phyloP scores from a whole-genome alignment of 106 monocot genomes.

The Phalaenopsis aphrodite region DNA sequence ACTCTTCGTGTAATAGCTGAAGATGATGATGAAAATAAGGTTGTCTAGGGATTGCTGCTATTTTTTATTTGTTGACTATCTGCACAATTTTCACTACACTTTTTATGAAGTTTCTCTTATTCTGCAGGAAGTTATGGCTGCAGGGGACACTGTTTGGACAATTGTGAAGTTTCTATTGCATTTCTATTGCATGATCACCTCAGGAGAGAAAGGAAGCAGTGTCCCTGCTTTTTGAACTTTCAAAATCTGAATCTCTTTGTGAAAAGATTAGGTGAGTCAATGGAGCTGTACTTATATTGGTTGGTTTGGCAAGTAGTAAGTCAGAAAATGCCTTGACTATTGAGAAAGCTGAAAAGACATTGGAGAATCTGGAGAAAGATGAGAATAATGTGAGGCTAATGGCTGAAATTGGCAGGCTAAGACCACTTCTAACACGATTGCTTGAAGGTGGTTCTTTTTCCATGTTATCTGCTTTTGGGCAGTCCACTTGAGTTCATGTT shows the following conservation, averaged over 20 bases:
- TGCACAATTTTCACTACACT: neutral
- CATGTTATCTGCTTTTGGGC: neutral
- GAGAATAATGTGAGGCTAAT: constrained; percentile 81
- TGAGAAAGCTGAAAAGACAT: constrained; percentile 67
- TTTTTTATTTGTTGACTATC: neutral
- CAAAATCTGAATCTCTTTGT: constrained; percentile 53
- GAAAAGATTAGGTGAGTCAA: constrained; percentile 80
- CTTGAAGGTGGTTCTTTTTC: constrained; percentile 40
- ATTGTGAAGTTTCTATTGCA: constrained; percentile 85
- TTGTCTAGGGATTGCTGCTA: constrained; percentile 18
- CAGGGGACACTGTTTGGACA: constrained; percentile 63
- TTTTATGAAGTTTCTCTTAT: constrained; percentile 2
- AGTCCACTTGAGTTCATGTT: neutral
- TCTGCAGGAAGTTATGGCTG: constrained; percentile 51
- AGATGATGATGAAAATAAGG: constrained; percentile 82
- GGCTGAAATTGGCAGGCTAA: constrained; percentile 87
- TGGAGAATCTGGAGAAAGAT: constrained; percentile 71
- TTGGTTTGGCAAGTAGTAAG: constrained; percentile 78
- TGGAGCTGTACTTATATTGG: constrained; percentile 77
- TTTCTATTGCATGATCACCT: constrained; percentile 54
- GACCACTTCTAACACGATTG: constrained; percentile 72
- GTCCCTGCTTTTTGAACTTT: constrained; percentile 74
- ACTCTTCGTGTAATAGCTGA: constrained; percentile 73
- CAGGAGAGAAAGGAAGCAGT: constrained; percentile 82
- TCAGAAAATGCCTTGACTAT: constrained; percentile 57